Percentiles rank a stretch among this genome's conserved stretches.
These are phyloP conservation scores for Achlya hypogyna DNA, from an alignment of 352 stramenopile genomes.

Conservation along the genomic window DNA sequence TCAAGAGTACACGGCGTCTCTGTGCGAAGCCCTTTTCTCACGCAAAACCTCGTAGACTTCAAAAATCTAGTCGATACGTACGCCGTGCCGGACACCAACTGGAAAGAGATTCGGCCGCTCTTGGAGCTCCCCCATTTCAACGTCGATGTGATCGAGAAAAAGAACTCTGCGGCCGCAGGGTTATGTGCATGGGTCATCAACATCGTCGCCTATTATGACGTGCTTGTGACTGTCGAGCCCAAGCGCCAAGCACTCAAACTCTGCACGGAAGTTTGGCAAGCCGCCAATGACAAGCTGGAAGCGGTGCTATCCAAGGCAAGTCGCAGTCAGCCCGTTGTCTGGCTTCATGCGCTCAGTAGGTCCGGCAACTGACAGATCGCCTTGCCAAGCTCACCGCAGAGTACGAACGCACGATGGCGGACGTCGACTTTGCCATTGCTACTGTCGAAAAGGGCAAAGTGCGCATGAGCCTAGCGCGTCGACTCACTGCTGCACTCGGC, in stretches of 20 bases:
- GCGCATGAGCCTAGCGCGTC: constrained; percentile 87
- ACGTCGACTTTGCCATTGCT: constrained; percentile 86
- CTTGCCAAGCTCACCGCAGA: constrained; percentile 63
- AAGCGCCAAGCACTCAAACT: constrained; percentile 82
- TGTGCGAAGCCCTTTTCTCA: not conserved
- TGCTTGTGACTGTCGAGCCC: constrained; percentile 89
- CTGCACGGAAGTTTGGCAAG: constrained; percentile 65
- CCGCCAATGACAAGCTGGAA: constrained; percentile 82
- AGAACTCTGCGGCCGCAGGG: constrained; percentile 66
- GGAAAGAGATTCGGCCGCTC: constrained; percentile 75
- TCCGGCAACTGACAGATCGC: constrained; percentile 33
- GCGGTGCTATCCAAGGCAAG: constrained; percentile 82
- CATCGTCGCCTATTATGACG: constrained; percentile 93
- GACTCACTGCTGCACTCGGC: constrained; percentile 85
- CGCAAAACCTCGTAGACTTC: constrained; percentile 28
- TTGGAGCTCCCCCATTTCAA: constrained; percentile 70
- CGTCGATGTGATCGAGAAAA: constrained; percentile 75
- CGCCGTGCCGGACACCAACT: constrained; percentile 63
- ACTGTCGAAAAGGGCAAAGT: constrained; percentile 74
- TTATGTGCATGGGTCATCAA: constrained; percentile 81
- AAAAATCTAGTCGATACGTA: constrained; percentile 58
- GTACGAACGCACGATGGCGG: constrained; percentile 78
- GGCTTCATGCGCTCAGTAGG: not conserved
- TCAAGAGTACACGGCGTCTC: constrained; percentile 37
- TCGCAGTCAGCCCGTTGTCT: constrained; percentile 35